Conservation (phyloP, 805 yeast species). For the Cyberlindnera maritima region DNA sequence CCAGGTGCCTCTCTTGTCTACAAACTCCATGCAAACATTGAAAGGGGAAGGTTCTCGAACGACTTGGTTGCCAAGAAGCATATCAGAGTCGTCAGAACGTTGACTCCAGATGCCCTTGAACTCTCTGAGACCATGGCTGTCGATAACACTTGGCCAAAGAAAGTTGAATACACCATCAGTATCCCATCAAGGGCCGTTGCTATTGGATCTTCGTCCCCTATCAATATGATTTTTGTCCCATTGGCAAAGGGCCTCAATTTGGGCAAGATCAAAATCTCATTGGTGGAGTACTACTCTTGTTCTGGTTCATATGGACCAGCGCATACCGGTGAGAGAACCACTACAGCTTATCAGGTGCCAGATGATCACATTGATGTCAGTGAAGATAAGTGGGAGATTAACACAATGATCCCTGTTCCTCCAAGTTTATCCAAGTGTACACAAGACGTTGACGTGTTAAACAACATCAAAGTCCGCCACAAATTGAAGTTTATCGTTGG, state of each 20-base stretch:
- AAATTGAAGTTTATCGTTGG: constrained; percentile 80
- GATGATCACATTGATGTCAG: constrained; percentile 24
- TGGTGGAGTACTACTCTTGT: constrained; percentile 66
- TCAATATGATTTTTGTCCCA: constrained; percentile 73
- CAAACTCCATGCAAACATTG: constrained; percentile 74
- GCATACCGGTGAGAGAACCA: constrained; percentile 59
- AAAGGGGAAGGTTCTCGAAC: constrained; percentile 73
- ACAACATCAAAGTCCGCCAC: constrained; percentile 79
- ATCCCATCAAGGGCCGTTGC: constrained; percentile 89
- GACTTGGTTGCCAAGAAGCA: constrained; percentile 66
- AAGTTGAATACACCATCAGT: constrained; percentile 84
- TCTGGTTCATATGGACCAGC: constrained; percentile 57
- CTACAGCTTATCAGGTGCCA: constrained; percentile 49
- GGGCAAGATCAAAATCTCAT: constrained; percentile 66
- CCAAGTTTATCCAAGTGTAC: constrained; percentile 71
- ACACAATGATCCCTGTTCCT: constrained; percentile 62
- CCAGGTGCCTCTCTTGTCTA: constrained; percentile 75
- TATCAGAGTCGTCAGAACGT: constrained; percentile 78
- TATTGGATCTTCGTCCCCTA: constrained; percentile 74
- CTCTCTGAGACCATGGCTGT: constrained; percentile 89
- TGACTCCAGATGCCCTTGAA: constrained; percentile 85
- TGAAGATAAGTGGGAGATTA: constrained; percentile 74
- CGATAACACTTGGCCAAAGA: constrained; percentile 93
- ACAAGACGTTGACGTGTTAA: constrained; percentile 78
- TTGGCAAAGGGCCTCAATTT: constrained; percentile 73